phyloP scores from a whole-genome alignment of 2,329 filamentous ascomycete species.

The Aspergillus ruber region DNA sequence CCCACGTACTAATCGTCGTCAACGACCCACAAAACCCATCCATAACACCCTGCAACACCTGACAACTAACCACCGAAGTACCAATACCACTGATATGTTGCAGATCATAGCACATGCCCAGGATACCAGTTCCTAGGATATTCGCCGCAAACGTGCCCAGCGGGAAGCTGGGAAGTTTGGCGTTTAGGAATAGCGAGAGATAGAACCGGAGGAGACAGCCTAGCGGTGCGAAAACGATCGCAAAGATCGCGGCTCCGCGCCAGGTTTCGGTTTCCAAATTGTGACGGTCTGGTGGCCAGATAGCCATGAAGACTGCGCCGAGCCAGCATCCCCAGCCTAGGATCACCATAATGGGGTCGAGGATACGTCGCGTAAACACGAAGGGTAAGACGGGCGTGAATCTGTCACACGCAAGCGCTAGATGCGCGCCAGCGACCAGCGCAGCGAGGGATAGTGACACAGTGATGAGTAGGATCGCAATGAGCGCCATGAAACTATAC shows the following conservation, averaged over 20 bases:
- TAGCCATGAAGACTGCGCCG: conserved; percentile 64
- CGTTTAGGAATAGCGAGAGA: conserved; percentile 64
- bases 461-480: conserved; percentile 69
- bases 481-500: conserved; percentile 73
- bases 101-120: conserved; percentile 73
- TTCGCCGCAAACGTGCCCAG: conserved; percentile 83
- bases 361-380: conserved; percentile 47
- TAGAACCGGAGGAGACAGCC: conserved; percentile 75
- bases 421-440: conserved; percentile 66
- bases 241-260: conserved; percentile 69
- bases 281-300: conserved; percentile 60
- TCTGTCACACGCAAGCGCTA: conserved; percentile 58
- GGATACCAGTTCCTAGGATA: conserved; percentile 64
- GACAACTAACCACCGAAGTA: conserved; percentile 50
- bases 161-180: conserved; percentile 61
- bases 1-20: conserved; percentile 64
- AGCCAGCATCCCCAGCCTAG: conserved; percentile 72
- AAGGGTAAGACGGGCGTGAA: conserved; percentile 57
- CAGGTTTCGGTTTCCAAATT: conserved; percentile 47
- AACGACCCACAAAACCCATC: conserved; percentile 63
- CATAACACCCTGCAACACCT: conserved; percentile 60
- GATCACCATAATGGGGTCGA: conserved; percentile 60
- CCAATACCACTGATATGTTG: conserved; percentile 56
- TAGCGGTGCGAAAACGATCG: conserved; percentile 73
- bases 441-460: conserved; percentile 63